Conservation (phyloP, 345 rosid genomes). For the Geranium brycei region DNA sequence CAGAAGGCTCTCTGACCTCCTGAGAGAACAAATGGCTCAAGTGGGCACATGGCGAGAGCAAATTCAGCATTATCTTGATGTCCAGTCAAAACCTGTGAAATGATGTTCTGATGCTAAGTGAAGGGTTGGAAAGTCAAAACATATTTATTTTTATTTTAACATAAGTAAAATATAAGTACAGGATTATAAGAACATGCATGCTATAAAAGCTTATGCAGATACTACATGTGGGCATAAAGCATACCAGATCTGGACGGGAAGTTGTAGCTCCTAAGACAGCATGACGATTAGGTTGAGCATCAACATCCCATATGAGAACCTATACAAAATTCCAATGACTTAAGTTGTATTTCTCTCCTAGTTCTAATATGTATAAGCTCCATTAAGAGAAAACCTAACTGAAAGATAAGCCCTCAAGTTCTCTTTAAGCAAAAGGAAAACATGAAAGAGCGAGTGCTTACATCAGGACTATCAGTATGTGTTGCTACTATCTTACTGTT, state of each 20-base stretch:
- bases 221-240: neutral
- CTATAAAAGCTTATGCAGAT: too few relatives aligned
- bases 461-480: conserved; percentile 60
- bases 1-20: conserved; percentile 37
- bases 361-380: conserved; percentile 1
- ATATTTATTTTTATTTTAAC: too few relatives aligned
- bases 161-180: too few relatives aligned
- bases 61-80: conserved; percentile 49
- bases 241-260: conserved; percentile 50
- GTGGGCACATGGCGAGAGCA: conserved; percentile 57
- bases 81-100: conserved; percentile 48
- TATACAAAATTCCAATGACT: conserved; percentile 5
- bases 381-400: neutral
- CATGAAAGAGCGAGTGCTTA: conserved; percentile 12
- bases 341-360: neutral
- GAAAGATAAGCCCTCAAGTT: neutral
- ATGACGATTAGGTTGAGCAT: conserved; percentile 50
- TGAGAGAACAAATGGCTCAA: conserved; percentile 50
- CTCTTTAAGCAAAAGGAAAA: neutral
- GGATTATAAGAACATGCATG: too few relatives aligned
- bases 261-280: conserved; percentile 34
- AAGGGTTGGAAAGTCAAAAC: too few relatives aligned
- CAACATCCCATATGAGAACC: conserved; percentile 66
- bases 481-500: conserved; percentile 55
- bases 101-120: conserved; percentile 1